Base-by-base conservation (phyloP, 2,329 filamentous ascomycete species). In the Alternaria burnsii region DNA sequence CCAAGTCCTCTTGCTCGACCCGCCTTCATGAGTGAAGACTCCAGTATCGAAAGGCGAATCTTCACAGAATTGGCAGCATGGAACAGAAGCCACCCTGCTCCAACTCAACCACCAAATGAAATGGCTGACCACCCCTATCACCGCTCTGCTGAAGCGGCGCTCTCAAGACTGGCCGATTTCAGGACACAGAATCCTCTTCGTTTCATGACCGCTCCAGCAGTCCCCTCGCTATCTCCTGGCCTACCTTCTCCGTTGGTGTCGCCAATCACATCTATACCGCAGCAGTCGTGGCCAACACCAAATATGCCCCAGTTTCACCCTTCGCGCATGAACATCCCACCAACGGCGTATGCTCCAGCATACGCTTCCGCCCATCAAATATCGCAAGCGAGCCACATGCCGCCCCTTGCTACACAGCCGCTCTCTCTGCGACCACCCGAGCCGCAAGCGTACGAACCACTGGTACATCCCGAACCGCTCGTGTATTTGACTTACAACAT, bases 401-500 rank as follows among this genome's bases (percentile, higher is more conserved):
- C 43, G 10, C 20, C 9, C 8, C 40, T 41, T 1, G 28, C 40
- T 14, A 16, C 55, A 24, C 44, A 40, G 38, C 12, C 24, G 38
- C 22, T 26, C 12, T 42, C 30, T 9, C 14, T 32, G 9, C 40
- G 24, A 18, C 28, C 52, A 38, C 2, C 26, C 12, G 5, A 11
- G 12, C n/a, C 28, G 5, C 9, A 22, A 24, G 18, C 32, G 9
- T 34, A 44, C 26, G n/a, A 26, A 10, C 52, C 50, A n/a, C n/a
- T 11, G 16, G 11, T 48, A 0, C 51, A 52, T 20, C 38, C 16
- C 16, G 41, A 52, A 22, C 32, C 54, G 5, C 48, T 47, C 7
- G 22, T 12, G 2, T 34, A 22, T 22, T 55, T 65, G 16, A 65
- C 53, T 5, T 36, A 28, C 4, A 46, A 55, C 0, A 57, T 51